Percentiles rank a stretch among this genome's conserved stretches.
These are phyloP conservation scores for Sapria himalayana DNA, from an alignment of 345 rosid species.

Conservation along the genomic window DNA sequence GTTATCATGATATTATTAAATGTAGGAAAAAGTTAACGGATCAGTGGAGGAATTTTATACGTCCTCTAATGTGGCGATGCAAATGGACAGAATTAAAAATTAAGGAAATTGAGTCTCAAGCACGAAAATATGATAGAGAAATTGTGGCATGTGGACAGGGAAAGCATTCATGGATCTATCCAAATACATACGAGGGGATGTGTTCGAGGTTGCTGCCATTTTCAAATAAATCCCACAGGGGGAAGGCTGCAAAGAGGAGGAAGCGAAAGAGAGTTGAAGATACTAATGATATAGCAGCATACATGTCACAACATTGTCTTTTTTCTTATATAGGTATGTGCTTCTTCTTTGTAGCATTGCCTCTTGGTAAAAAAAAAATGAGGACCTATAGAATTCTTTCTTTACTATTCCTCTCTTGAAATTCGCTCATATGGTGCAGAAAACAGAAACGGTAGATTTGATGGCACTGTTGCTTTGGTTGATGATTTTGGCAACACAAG, in stretches of 20 bases:
- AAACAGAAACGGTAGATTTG: constrained; percentile 37
- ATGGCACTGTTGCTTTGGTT: constrained; percentile 24
- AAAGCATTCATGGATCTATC: constrained; percentile 21
- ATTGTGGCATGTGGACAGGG: constrained; percentile 26
- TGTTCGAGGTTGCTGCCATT: constrained; percentile 53
- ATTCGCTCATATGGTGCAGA: constrained; percentile 24
- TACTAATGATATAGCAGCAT: constrained; percentile 24
- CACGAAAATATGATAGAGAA: constrained; percentile 35
- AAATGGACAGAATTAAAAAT: constrained; percentile 72
- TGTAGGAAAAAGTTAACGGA: constrained; percentile 73
- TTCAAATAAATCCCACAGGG: constrained; percentile 26
- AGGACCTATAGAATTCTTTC: too few species aligned
- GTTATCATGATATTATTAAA: too few species aligned
- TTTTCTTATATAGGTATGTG: constrained; percentile 47
- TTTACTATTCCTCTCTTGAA: constrained; percentile 2
- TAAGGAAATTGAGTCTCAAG: constrained; percentile 47
- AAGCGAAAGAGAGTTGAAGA: constrained; percentile 58
- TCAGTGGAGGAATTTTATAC: constrained; percentile 67
- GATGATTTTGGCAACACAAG: constrained; percentile 46
- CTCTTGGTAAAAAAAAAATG: too few species aligned
- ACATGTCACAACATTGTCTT: constrained; percentile 40
- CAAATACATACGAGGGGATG: constrained; percentile 25
- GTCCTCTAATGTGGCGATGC: constrained; percentile 84
- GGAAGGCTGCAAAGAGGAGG: constrained; percentile 46
- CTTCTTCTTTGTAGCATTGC: constrained; percentile 8